phyloP scores from a whole-genome alignment of 257 asterid species.

The Paraleonurus japonicus region DNA sequence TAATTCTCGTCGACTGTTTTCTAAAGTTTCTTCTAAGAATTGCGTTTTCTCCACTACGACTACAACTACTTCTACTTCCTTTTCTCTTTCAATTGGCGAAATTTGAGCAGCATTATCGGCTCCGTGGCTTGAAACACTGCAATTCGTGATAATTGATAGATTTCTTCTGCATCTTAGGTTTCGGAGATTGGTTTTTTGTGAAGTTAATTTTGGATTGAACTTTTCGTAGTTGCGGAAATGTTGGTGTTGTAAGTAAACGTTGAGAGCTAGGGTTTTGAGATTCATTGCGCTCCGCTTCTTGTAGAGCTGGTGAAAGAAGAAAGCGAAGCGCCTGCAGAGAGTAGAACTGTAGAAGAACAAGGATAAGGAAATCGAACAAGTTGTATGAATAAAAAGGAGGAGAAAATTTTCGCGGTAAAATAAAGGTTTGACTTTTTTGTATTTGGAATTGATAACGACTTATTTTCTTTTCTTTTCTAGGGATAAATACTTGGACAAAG shows the following conservation, averaged over 20 bases:
- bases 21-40: constrained; percentile 6
- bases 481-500: no score
- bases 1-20: constrained; percentile 29
- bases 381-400: no score
- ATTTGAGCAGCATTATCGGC: not conserved
- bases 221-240: not conserved
- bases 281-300: constrained; percentile 23
- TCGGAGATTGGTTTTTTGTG: constrained; percentile 3
- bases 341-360: no score
- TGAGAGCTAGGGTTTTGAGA: constrained; percentile 22
- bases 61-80: constrained; percentile 18
- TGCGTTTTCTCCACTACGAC: constrained; percentile 20
- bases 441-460: no score
- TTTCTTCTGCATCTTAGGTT: not conserved
- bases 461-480: no score
- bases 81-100: constrained; percentile 23
- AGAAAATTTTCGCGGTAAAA: no score
- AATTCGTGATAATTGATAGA: not conserved
- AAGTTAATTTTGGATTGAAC: constrained; percentile 2
- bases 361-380: no score
- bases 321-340: constrained; percentile 7
- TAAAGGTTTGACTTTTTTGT: no score
- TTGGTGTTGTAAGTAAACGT: not conserved
- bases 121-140: constrained; percentile 18
- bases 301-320: not conserved